Evolutionary conservation across 495 filamentous ascomycete species (phyloP).

Genomic region (Aspergillus sclerotioniger): DNA sequence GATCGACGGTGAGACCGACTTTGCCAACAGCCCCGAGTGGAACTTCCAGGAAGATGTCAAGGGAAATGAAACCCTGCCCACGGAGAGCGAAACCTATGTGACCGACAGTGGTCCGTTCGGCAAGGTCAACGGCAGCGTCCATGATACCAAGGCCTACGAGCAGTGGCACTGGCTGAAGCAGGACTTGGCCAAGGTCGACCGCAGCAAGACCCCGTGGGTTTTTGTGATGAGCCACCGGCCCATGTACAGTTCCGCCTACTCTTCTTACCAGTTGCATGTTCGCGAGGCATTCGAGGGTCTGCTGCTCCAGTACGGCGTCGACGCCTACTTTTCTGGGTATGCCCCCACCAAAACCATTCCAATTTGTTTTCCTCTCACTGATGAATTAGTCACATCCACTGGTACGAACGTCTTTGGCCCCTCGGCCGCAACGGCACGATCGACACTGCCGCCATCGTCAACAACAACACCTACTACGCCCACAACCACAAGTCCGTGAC

Average conservation of each 20-base stretch:
- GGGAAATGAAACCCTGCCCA: slow-evolving; percentile 40
- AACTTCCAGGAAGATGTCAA: slow-evolving; percentile 39
- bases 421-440: slow-evolving; percentile 33
- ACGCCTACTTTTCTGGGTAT: slow-evolving; percentile 49
- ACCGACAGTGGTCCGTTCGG: slow-evolving; percentile 54
- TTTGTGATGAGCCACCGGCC: slow-evolving; percentile 57
- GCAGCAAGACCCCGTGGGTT: slow-evolving; percentile 52
- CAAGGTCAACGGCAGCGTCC: slow-evolving; percentile 33
- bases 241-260: slow-evolving; percentile 48
- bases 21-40: slow-evolving; percentile 42
- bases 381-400: slow-evolving; percentile 48
- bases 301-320: slow-evolving; percentile 55
- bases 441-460: slow-evolving; percentile 33
- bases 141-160: slow-evolving; percentile 44
- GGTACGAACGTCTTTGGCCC: slow-evolving; percentile 49
- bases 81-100: slow-evolving; percentile 39
- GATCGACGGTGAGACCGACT: slow-evolving; percentile 52
- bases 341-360: no score
- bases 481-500: slow-evolving; percentile 44
- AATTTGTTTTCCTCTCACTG: no score
- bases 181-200: slow-evolving; percentile 48
- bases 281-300: slow-evolving; percentile 54
- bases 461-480: slow-evolving; percentile 44
- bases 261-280: slow-evolving; percentile 42
- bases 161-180: slow-evolving; percentile 49